Conservation (phyloP, 179 eudicot genomes). For the Gypsophila paniculata region DNA sequence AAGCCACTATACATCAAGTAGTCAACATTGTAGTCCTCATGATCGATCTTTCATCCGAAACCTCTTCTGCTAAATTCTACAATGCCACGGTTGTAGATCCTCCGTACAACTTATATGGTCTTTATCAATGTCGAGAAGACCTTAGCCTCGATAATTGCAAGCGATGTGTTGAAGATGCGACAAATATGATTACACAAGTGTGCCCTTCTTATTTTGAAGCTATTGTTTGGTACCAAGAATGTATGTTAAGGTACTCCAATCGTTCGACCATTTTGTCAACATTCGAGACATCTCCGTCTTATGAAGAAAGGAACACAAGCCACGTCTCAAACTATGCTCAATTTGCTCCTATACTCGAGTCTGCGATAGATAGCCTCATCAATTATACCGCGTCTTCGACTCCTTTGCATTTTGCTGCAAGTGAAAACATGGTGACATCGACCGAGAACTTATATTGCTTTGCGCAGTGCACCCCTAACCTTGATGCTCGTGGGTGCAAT, state of each 20-base stretch:
- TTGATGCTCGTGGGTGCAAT: background rate
- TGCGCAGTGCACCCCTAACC: constrained; percentile 23
- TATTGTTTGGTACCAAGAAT: constrained; percentile 18
- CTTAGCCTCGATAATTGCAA: constrained; percentile 11
- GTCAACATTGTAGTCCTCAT: constrained; percentile 19
- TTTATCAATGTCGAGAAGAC: constrained; percentile 29
- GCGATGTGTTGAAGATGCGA: constrained; percentile 16
- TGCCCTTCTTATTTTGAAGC: constrained; percentile 19
- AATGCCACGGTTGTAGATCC: constrained; percentile 10
- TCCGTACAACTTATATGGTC: constrained; percentile 19
- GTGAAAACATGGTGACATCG: background rate
- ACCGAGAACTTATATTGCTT: constrained; percentile 8
- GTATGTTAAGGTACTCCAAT: constrained; percentile 30
- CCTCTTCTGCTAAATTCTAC: constrained; percentile 6
- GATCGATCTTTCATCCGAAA: constrained; percentile 9
- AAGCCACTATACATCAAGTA: background rate
- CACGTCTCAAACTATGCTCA: constrained; percentile 4
- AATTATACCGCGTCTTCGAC: background rate
- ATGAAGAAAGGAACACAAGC: background rate
- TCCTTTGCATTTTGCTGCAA: constrained; percentile 6
- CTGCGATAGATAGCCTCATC: constrained; percentile 13
- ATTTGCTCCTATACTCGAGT: background rate
- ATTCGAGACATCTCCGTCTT: background rate
- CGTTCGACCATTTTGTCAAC: constrained; percentile 21
- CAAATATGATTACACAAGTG: background rate